Evolutionary conservation across 2,329 filamentous ascomycete species (phyloP).

Genomic region (Aspergillus bombycis): DNA sequence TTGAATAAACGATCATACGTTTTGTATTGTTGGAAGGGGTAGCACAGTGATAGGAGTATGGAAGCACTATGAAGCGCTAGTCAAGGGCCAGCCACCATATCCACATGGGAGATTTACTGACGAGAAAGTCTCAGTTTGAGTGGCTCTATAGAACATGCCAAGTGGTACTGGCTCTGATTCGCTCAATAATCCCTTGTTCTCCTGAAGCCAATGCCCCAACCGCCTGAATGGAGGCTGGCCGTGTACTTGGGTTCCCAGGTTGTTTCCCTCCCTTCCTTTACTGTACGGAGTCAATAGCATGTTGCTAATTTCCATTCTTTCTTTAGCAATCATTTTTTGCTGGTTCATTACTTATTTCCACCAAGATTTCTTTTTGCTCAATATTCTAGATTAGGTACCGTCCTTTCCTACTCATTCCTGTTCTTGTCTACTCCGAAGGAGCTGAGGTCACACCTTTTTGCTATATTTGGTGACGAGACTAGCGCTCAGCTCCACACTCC

Average conservation of each 20-base stretch:
- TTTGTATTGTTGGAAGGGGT: not conserved
- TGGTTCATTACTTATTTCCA: not conserved
- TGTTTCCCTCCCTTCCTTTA: not conserved
- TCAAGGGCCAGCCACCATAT: not conserved
- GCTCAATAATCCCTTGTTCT: not conserved
- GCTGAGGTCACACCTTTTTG: slow-evolving; percentile 4
- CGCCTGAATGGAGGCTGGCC: not conserved
- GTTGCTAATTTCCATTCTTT: not conserved
- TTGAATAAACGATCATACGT: not conserved
- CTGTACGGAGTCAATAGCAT: not conserved
- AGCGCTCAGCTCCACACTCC: slow-evolving; percentile 15
- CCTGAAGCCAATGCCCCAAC: not conserved
- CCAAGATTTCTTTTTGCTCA: too few species aligned
- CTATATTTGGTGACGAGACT: slow-evolving; percentile 9
- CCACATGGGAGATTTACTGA: slow-evolving; percentile 6
- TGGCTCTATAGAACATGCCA: slow-evolving; percentile 2
- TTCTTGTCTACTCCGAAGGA: not conserved
- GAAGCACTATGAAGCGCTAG: slow-evolving; percentile 3
- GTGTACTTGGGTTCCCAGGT: not conserved
- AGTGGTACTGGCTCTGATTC: slow-evolving; percentile 6
- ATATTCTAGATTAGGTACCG: not conserved
- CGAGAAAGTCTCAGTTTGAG: slow-evolving; percentile 4
- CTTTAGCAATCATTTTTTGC: not conserved
- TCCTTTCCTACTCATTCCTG: not conserved
- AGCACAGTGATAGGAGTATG: not conserved